Conservation (phyloP, 768 basidiomycete species). For the Pleurotus cornucopiae region DNA sequence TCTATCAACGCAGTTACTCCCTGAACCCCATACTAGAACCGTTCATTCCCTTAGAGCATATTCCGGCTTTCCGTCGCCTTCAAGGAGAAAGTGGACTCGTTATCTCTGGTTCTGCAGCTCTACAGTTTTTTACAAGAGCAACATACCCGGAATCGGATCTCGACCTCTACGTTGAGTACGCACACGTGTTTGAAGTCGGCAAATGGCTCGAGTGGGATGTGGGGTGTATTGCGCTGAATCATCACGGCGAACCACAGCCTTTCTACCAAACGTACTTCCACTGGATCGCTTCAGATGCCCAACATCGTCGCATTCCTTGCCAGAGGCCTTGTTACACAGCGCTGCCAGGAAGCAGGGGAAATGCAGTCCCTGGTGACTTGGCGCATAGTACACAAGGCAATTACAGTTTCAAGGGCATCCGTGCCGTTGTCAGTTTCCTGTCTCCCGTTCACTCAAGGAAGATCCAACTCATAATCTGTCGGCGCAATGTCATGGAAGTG, state of each 20-base stretch:
- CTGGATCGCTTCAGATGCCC: no score
- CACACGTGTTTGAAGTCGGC: constrained; percentile 24
- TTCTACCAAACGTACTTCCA: no score
- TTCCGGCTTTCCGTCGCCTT: constrained; percentile 30
- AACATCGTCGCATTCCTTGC: no score
- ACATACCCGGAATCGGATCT: constrained; percentile 44
- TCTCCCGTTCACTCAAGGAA: constrained; percentile 9
- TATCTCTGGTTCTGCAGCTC: constrained; percentile 49
- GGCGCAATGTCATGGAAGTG: constrained; percentile 21
- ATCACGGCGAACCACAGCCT: no score
- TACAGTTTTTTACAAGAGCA: constrained; percentile 46
- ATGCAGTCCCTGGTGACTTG: background rate
- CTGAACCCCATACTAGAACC: background rate
- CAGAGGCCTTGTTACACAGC: background rate
- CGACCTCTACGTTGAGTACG: constrained; percentile 41
- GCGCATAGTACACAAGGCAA: background rate
- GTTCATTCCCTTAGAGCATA: background rate
- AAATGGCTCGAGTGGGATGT: constrained; percentile 26
- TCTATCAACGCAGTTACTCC: background rate
- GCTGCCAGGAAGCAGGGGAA: background rate
- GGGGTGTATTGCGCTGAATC: background rate
- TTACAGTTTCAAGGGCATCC: background rate
- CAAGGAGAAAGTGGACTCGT: constrained; percentile 39
- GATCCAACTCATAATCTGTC: constrained; percentile 33
- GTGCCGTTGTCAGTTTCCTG: background rate